A percentile compares a stretch with the other conserved stretches of the same genome.
phyloP scores from a whole-genome alignment of 257 asterid genomes.

The Salvia rosmarinus region DNA sequence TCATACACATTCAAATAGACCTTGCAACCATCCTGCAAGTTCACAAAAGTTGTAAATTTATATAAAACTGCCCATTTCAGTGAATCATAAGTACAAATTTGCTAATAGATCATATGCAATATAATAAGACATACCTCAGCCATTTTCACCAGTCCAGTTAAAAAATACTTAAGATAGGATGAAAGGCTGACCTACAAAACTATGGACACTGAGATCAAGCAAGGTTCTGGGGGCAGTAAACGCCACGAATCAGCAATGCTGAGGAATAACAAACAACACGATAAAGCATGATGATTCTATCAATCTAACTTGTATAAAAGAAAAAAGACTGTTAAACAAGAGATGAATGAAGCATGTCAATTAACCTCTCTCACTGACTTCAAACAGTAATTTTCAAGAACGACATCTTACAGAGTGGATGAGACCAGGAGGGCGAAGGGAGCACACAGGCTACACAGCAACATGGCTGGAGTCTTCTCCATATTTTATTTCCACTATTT shows the following conservation, averaged over 20 bases:
- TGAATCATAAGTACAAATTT: not conserved
- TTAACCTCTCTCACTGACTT: not conserved
- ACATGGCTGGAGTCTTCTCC: too few species aligned
- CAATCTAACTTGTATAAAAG: not conserved
- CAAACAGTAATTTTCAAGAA: not conserved
- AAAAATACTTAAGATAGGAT: conserved; percentile 1
- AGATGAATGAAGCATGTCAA: not conserved
- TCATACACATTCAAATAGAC: conserved; percentile 85
- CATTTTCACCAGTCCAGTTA: conserved; percentile 43
- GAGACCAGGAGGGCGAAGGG: too few species aligned
- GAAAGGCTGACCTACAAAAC: conserved; percentile 38
- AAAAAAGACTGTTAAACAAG: not conserved
- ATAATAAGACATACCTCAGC: conserved; percentile 49
- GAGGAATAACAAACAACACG: not conserved
- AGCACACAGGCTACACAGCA: too few species aligned
- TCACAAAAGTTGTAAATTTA: conserved; percentile 19
- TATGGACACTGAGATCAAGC: conserved; percentile 11
- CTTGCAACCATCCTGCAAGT: conserved; percentile 76
- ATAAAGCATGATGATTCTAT: not conserved
- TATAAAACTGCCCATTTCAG: not conserved
- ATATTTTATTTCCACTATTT: too few species aligned
- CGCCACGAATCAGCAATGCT: not conserved
- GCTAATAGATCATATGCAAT: not conserved
- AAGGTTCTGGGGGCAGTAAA: not conserved
- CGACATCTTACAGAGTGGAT: too few species aligned